Base-by-base conservation (phyloP, 768 basidiomycete genomes). In the Wakefieldia striispora region DNA sequence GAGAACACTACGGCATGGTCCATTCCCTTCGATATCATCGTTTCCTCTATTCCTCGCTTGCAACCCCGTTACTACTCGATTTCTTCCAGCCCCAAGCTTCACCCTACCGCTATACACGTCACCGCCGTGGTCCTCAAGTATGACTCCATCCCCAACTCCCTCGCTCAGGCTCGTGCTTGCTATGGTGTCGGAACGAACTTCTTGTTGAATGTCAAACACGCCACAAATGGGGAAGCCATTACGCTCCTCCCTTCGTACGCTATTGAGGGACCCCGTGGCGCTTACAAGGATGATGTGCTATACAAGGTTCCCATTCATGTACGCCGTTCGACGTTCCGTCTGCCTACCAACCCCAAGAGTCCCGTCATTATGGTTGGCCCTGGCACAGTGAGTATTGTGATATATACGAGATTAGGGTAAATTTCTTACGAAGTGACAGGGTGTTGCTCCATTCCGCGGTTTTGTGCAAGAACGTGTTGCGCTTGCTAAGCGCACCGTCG, bases 281-380 rank as follows among this genome's bases (percentile, higher is more conserved):
- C 88, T 37, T 92, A 97, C 74, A 83, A 76, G 71, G 75, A 73
- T 36, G 84, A 83, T 16, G 75, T 73, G 7, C 68, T 82, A 24
- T 94, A 84, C 75, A 91, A 91, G 69, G 83, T 89, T 0, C 97
- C 97, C 9, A 78, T 98, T 45, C 97, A 99, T 62, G 92, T 99
- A 51, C 81, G 97, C 47, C 82, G 97, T 41, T 95, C 93, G 14
- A 98, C 95, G 3, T 99, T 99, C 84, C 79, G 97, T 43, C 74
- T 99, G 43, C 97, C 97, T 9, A 98, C 97, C 16, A 94, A 93
- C 67, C 97, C 97, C 31, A 97, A 97, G 78, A 95, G 90, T 51
- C 97, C 97, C 2, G 88, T 99, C 43, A 91, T 99, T 70, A 98
- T 99, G 97, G 83, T 99, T 66, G 97, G 97, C 36, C 97, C 97